Base-by-base conservation (phyloP, 176 grass and related monocot species). In the Oropetium thomaeum region DNA sequence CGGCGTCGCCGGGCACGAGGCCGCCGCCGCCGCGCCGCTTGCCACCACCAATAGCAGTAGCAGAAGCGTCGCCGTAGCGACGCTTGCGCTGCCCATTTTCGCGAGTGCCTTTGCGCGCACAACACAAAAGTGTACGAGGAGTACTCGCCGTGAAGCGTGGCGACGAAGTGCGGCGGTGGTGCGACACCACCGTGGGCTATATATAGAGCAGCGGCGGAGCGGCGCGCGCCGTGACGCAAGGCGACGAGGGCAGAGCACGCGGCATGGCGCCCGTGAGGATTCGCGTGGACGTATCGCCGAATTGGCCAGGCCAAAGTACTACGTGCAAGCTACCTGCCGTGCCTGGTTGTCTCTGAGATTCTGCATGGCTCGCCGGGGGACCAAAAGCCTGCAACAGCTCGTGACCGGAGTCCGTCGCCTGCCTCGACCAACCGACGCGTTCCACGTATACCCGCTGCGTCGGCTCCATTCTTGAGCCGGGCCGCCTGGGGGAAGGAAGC, bases 1-100 rank as follows among this genome's bases (percentile, higher is more conserved):
- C 10, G 80, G 90, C 54, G 66, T 81, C 43, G 81, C 85, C 12
- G 86, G 86, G 67, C 89, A 91, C 26, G 80, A 52, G 40, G 70
- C 5, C 3, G 42, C 25, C 38, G 74, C 22, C 16, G 28, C 33
- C 5, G 47, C 48, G 4, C 13, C 41, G 53, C 22, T 23, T 12
- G 53, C 10, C 1, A 8, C 20, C 20, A 35, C 20, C 22, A 59
- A 10, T 14, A 87, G 1, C 58, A 74, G 0, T n/a, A n/a, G n/a
- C n/a, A n/a, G n/a, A n/a, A n/a, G n/a, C n/a, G n/a, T n/a, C n/a
- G n/a, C n/a, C 0, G n/a, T 8, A 7, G 23, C 51, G 23, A 67
- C 9, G 47, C 67, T 17, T 41, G 35, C 10, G 6, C 19, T 5
- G 6, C 40, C 65, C 74, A 68, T 74, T 17, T 17, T 47, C 17